Base-by-base conservation (phyloP, 441 rosid genomes). In the Arabidopsis lyrata region DNA sequence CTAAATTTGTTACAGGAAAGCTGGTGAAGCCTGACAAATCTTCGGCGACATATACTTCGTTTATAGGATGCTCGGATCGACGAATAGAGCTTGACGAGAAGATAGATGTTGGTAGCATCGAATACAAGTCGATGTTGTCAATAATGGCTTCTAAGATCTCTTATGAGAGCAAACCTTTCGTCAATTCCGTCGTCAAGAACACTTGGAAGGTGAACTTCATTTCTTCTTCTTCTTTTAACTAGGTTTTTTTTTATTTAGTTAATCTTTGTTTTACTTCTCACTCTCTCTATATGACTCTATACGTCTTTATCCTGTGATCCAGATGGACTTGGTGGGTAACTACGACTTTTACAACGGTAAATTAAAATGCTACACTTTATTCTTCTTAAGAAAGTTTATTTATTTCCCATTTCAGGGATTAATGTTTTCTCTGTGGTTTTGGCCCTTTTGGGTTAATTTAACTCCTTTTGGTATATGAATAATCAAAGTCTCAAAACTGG, bases 61-160 rank as follows among this genome's bases (percentile, higher is more conserved):
- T 76, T 50, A 4, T 77, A 54, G 87, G 84, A 62, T 62, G 65
- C 76, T 20, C 83, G 9, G 90, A 84, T 72, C 79, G 52, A 45
- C 80, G 90, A 73, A 56, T 76, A 62, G 72, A 81, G 9, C 66
- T 85, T 47, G 77, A 74, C 59, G 63, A 24, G 14, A 82, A 58
- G 24, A 74, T 86, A 38, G 38, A 34, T 3, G 75, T 50, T 66
- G 86, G 80, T 53, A 73, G 81, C 55, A 15, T 47, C 4, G 83
- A 74, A 53, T 86, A 84, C 72, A 60, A 77, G 62, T 70, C 81
- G 44, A 78, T 78, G 73, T 75, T 87, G 47, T 82, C 86, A 35
- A 73, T 69, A 5, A 89, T 87, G 94, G 90, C 91, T 36, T 56
- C 90, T n/a, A 86, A 89, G 68, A 15, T 86, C 18, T 64, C 89